Evolutionary conservation across 2,329 filamentous ascomycete species (phyloP).

Genomic region (Eutypella sp.): DNA sequence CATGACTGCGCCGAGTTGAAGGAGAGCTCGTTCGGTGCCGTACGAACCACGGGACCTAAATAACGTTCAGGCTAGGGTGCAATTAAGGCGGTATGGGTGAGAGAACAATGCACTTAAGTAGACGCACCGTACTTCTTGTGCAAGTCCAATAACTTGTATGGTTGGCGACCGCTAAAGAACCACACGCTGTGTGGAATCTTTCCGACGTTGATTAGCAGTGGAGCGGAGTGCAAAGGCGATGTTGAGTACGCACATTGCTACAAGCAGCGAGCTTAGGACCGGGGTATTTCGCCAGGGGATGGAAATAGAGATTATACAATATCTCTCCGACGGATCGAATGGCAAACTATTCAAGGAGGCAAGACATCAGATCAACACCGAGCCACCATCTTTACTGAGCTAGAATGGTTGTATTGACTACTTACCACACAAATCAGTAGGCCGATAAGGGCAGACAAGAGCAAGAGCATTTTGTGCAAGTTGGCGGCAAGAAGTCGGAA

Average conservation of each 20-base stretch:
- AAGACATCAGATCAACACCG: too few relatives aligned
- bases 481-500: too few relatives aligned
- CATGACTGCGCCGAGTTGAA: conserved; percentile 12
- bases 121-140: conserved; percentile 15
- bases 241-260: conserved; percentile 13
- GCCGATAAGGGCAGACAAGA: too few relatives aligned
- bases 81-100: not conserved
- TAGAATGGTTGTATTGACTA: too few relatives aligned
- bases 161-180: conserved; percentile 10
- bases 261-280: conserved; percentile 12
- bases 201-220: not conserved
- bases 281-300: conserved; percentile 12
- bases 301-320: conserved; percentile 14
- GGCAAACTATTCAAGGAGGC: too few relatives aligned
- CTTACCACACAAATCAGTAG: too few relatives aligned
- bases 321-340: too few relatives aligned
- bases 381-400: too few relatives aligned
- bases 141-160: conserved; percentile 10
- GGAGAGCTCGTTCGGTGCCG: conserved; percentile 14
- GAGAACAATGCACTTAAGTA: not conserved
- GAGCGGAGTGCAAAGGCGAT: too few relatives aligned
- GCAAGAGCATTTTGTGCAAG: too few relatives aligned
- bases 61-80: not conserved
- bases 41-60: not conserved
- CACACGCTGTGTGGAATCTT: conserved; percentile 11